Conservation (phyloP, 805 yeast species). For the Candida ortonii region DNA sequence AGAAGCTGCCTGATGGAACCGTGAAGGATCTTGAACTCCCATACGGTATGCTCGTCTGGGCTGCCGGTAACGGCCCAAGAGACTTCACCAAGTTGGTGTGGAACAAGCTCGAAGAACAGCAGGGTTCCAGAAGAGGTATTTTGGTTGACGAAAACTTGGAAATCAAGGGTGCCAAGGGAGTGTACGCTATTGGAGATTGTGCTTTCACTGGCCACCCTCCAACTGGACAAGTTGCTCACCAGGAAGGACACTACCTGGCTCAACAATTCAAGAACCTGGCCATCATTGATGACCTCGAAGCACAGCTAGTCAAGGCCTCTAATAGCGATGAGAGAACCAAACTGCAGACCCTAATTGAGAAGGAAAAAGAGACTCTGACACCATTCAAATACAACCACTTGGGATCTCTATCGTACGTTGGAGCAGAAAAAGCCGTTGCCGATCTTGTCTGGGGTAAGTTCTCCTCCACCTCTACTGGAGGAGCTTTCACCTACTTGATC, state of each 20-base stretch:
- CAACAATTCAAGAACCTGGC: conserved; percentile 41
- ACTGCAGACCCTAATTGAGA: conserved; percentile 38
- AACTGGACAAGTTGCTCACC: conserved; percentile 58
- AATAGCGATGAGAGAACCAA: conserved; percentile 40
- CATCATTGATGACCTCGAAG: conserved; percentile 41
- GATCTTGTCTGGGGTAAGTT: conserved; percentile 57
- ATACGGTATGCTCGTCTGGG: conserved; percentile 57
- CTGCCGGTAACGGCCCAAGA: conserved; percentile 56
- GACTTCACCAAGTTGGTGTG: conserved; percentile 42
- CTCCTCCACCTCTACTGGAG: conserved; percentile 47
- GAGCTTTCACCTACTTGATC: conserved; percentile 51
- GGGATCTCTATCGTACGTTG: conserved; percentile 56
- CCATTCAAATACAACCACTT: conserved; percentile 47
- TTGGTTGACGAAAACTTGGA: conserved; percentile 47
- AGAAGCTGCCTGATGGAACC: conserved; percentile 42
- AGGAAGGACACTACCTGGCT: conserved; percentile 50
- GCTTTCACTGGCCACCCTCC: conserved; percentile 55
- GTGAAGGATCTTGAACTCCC: conserved; percentile 41
- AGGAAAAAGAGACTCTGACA: conserved; percentile 30
- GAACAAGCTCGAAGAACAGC: conserved; percentile 48
- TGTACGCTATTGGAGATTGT: conserved; percentile 54
- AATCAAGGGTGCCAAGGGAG: conserved; percentile 47
- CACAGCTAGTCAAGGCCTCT: conserved; percentile 38
- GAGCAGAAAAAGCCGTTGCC: conserved; percentile 56
- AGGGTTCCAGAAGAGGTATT: conserved; percentile 52